Evolutionary conservation across 352 stramenopile species (phyloP), one percentile per base, ranked within the genome.

Genomic region (Aphanomyces astaci): DNA sequence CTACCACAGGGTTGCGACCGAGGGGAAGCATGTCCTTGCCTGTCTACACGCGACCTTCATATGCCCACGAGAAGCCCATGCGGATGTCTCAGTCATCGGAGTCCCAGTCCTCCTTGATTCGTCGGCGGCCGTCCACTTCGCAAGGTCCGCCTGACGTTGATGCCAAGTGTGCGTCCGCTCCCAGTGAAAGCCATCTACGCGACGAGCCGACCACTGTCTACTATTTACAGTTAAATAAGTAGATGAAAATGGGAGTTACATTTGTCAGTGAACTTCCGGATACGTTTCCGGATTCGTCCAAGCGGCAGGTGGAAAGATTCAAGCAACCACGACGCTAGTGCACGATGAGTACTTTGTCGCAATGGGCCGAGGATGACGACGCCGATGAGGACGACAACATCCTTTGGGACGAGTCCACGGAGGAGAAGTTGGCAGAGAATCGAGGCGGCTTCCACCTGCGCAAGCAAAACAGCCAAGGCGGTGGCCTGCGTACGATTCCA

Each of bases 371-470:
- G 62, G 48, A 57, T 4, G 62, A 68, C 43, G 62, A 45, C 30
- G 62, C 33, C 22, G 48, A 57, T 22, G 62, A 68, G 36, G 62
- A 68, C 62, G 62, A 68, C 28, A 68, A 68, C 39, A 57, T 68
- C 46, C 7, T 68, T 2, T 62, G 46, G 46, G 62, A 68, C 27
- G 62, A 68, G 3, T 57, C 46, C 7, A 68, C 62, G 22, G 56
- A 65, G 13, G 31, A 51, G 7, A 68, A 68, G 62, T 25, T 68
- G 4, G 62, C 48, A 11, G 62, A 68, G 45, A 68, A 68, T 33
- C 62, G 49, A 19, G 62, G 51, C 31, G 62, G 62, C 33, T 62
- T 68, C 51, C 62, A 68, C 33, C 27, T 68, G 40, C 62, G 62
- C 51, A 59, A 59, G 24, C 51, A 39, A 25, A 59, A 17, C 15